Base-by-base conservation (phyloP, 106 monocot species). In the Triglochin maritima region DNA sequence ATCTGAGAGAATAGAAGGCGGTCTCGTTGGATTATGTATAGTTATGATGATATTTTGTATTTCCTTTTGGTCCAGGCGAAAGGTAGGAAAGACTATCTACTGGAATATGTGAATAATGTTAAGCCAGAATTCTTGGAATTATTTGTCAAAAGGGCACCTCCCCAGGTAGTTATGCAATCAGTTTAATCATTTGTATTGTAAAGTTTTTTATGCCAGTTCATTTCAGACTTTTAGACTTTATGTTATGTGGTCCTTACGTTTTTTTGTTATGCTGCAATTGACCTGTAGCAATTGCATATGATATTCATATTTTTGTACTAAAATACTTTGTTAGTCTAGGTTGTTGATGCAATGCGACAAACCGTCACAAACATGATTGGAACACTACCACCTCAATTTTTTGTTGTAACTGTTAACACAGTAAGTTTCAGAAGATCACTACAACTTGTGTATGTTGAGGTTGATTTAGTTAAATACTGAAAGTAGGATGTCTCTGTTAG, bases 311-410 rank as follows among this genome's bases (percentile, higher is more conserved):
- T 49, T 47, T 65, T 65, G n/a, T 65, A 4, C 50, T 65, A 15
- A 12, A 63, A 46, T 42, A 56, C 8, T 55, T 68, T 72, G 9
- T 56, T 72, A 29, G 41, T 76, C 56, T 13, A 95, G 95, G 84
- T 96, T 71, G 90, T 96, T 63, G 95, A 91, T 72, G 95, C 95
- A 76, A 96, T 96, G 90, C 95, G 95, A 11, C 88, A 90, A 62
- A 96, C 95, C 44, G 86, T 96, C 59, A 79, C 90, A 59, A 96
- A 88, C 70, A 96, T 96, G 92, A 87, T 92, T 50, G 92, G 92
- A 59, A 85, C 87, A 47, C 85, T 92, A 16, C 92, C 92, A 15
- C 95, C 90, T 52, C 95, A 96, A 62, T 95, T 96, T 78, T 96
- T 96, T 77, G 81, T 90, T 10, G 71, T 96, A 69, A 96, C 90